Evolutionary conservation across 108 stramenopile species (phyloP).

Genomic region (Stephanodiscus minutulus): DNA sequence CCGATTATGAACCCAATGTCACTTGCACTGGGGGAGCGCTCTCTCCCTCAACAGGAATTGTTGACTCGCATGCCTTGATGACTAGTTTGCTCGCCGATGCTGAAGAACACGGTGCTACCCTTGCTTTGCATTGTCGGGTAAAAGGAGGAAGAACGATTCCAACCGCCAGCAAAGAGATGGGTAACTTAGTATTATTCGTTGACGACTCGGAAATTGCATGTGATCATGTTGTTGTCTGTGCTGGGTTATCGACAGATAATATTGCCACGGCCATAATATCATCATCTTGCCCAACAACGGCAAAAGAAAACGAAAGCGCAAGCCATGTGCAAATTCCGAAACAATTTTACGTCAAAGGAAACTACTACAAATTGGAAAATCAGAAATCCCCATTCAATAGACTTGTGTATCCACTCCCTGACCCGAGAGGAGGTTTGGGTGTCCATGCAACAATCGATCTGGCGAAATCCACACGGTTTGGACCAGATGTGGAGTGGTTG

Average conservation of each 20-base stretch:
- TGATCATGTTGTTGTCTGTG: constrained; percentile 67
- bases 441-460: constrained; percentile 87
- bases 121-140: constrained; percentile 61
- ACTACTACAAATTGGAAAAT: constrained; percentile 74
- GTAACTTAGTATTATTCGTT: constrained; percentile 34
- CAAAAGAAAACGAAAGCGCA: background rate
- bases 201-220: constrained; percentile 63
- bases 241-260: constrained; percentile 66
- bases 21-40: constrained; percentile 61
- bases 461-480: constrained; percentile 68
- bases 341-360: constrained; percentile 84
- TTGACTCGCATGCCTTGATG: constrained; percentile 78
- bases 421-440: constrained; percentile 67
- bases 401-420: constrained; percentile 84
- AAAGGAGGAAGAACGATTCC: constrained; percentile 42
- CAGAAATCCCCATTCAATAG: constrained; percentile 65
- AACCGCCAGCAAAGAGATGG: background rate
- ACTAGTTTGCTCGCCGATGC: constrained; percentile 70
- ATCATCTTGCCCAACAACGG: constrained; percentile 13
- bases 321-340: constrained; percentile 40
- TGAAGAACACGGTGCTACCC: constrained; percentile 64
- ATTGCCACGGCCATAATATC: constrained; percentile 49
- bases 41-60: constrained; percentile 83
- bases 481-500: constrained; percentile 88
- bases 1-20: constrained; percentile 67